These are phyloP conservation scores for Picea sitchensis DNA, from an alignment of 75 land plant genomes.

Conservation along the genomic window DNA sequence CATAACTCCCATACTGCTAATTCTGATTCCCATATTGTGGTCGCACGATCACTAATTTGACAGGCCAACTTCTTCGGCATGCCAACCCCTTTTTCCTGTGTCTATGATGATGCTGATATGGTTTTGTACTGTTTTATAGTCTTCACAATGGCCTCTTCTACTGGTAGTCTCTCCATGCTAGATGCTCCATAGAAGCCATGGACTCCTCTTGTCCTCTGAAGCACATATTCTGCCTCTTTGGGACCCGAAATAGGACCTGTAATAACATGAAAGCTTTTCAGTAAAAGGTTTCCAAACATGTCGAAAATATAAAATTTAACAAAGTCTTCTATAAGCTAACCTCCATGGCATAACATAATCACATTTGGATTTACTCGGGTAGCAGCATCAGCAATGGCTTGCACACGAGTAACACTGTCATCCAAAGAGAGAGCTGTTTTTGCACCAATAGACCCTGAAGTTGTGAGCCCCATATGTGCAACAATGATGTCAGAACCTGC, in stretches of 20 bases:
- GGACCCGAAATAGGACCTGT: slow-evolving; percentile 98
- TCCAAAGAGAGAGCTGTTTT: slow-evolving; percentile 79
- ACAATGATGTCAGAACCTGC: slow-evolving; percentile 98
- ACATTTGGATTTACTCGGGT: slow-evolving; percentile 60
- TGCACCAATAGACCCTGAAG: slow-evolving; percentile 97
- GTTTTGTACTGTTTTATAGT: slow-evolving; percentile 83
- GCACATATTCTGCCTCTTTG: slow-evolving; percentile 77
- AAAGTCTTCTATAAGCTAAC: slow-evolving; percentile 27
- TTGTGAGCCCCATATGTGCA: slow-evolving; percentile 99
- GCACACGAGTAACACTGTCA: slow-evolving; percentile 81
- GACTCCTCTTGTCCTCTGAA: slow-evolving; percentile 86
- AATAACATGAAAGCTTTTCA: neutral
- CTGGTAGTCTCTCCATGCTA: slow-evolving; percentile 95
- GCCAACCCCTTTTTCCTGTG: too few relatives aligned
- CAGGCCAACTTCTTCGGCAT: too few relatives aligned
- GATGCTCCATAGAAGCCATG: slow-evolving; percentile 99
- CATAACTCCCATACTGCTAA: too few relatives aligned
- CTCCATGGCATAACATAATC: slow-evolving; percentile 97
- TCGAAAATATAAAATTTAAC: neutral
- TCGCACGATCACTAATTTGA: too few relatives aligned
- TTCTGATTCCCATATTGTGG: too few relatives aligned
- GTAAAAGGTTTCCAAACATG: neutral
- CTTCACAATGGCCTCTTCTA: slow-evolving; percentile 87
- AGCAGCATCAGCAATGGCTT: slow-evolving; percentile 96
- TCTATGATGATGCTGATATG: slow-evolving; percentile 22